Base-by-base conservation (phyloP, 2,329 filamentous ascomycete species). In the Xylariaceae sp. region DNA sequence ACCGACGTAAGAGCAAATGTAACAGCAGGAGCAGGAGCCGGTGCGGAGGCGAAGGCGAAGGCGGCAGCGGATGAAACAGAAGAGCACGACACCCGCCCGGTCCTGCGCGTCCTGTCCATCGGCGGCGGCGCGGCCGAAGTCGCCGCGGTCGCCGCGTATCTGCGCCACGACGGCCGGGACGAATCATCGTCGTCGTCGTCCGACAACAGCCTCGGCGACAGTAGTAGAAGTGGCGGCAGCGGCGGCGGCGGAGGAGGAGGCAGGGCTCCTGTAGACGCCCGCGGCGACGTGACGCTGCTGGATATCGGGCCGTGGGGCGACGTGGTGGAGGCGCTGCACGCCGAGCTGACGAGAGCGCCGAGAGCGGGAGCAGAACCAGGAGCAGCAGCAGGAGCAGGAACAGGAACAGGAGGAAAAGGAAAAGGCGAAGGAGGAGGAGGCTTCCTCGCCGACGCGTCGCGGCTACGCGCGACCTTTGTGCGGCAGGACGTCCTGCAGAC, bases 281-380 rank as follows among this genome's bases (percentile, higher is more conserved):
- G 28, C 1, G 61, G 60, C 14, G 41, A 60, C 19, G 59, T 92
- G 9, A 71, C 68, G 5, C 76, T 87, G n/a, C 61, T 95, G 30
- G 90, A 96, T 60, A 77, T 85, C 13, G 92, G 82, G 3, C 76
- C 83, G 19, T 96, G 92, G 90, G 64, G 63, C 0, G 43, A 58
- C 3, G 75, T 89, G 9, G 64, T 83, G 5, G 48, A 63, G 0
- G 68, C 69, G 10, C 67, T 96, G 5, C 63, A 72, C 8, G 46
- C 59, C 2, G 63, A 67, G 7, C 64, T 89, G 28, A 76, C 65
- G 1, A 68, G 61, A 1, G 59, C 72, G 1, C 68, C 67, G 0
- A 47, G 57, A 1, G 45, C 74, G 5, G 73, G 72, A 9, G 66
- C 65, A 36, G 75, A 75, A 51, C 69, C 72, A 31, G 75, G 65